A percentile compares a stretch with the other conserved stretches of the same genome.
These are phyloP conservation scores for Spergularia azorica DNA, from an alignment of 179 eudicot species.

Conservation along the genomic window DNA sequence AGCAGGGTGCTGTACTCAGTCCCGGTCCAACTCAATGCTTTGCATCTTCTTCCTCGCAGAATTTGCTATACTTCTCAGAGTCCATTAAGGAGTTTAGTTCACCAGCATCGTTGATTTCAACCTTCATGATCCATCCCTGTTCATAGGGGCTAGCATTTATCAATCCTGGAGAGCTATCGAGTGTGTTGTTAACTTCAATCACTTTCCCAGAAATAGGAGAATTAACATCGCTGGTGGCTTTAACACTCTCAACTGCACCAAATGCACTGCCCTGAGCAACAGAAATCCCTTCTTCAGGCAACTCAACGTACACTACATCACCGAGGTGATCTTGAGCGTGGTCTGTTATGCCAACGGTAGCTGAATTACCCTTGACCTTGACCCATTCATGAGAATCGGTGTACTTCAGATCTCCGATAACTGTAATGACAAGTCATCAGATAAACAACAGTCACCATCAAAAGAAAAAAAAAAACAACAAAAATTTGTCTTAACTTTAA, in stretches of 20 bases:
- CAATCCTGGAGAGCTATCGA: constrained; percentile 63
- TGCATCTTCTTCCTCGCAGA: constrained; percentile 93
- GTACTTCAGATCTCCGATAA: constrained; percentile 69
- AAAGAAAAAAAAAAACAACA: no score
- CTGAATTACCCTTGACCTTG: constrained; percentile 70
- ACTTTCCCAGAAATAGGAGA: constrained; percentile 90
- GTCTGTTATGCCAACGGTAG: constrained; percentile 84
- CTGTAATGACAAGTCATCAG: constrained; percentile 41
- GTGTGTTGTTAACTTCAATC: constrained; percentile 59
- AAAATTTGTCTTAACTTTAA: no score
- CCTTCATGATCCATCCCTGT: constrained; percentile 93
- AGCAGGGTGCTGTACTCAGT: neutral
- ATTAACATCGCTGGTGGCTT: constrained; percentile 87
- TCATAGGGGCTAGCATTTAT: constrained; percentile 82
- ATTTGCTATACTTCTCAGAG: constrained; percentile 69
- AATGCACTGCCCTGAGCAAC: constrained; percentile 70
- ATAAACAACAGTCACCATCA: neutral
- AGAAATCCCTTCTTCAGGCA: constrained; percentile 73
- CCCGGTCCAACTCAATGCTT: constrained; percentile 37
- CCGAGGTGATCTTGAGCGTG: constrained; percentile 92
- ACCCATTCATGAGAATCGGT: constrained; percentile 92
- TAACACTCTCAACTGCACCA: constrained; percentile 96
- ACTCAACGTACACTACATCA: constrained; percentile 85
- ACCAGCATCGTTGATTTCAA: constrained; percentile 51
- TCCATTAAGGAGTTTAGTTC: constrained; percentile 70